Evolutionary conservation across 2,329 filamentous ascomycete species (phyloP).

Genomic region (Pseudogymnoascus sp.): DNA sequence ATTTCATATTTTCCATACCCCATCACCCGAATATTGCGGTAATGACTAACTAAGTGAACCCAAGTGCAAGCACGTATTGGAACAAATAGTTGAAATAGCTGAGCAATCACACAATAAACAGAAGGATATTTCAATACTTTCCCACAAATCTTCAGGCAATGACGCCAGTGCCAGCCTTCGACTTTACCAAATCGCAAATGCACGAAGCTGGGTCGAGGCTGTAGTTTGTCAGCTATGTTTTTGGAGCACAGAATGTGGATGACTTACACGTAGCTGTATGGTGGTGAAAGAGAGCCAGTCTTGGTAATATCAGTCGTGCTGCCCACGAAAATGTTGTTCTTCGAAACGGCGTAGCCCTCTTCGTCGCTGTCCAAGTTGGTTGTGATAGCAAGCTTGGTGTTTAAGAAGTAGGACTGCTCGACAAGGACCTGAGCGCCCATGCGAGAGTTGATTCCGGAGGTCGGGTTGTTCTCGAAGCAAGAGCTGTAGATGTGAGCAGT

Average conservation of each 20-base stretch:
- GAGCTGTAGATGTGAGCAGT: constrained; percentile 57
- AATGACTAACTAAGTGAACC: background rate
- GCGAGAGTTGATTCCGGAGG: constrained; percentile 50
- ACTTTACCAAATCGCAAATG: background rate
- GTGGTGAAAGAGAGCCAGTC: constrained; percentile 15
- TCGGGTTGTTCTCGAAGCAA: constrained; percentile 37
- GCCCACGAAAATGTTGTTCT: constrained; percentile 11
- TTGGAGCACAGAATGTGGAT: background rate
- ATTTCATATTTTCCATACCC: background rate
- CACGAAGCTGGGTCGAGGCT: background rate
- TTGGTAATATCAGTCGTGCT: constrained; percentile 17
- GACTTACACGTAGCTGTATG: constrained; percentile 17
- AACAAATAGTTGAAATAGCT: background rate
- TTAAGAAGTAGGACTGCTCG: constrained; percentile 27
- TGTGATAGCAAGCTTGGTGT: constrained; percentile 3
- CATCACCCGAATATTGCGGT: background rate
- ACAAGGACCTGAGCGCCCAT: constrained; percentile 51
- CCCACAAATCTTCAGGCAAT: background rate
- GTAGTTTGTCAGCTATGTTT: background rate
- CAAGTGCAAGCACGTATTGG: background rate
- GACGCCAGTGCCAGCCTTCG: background rate
- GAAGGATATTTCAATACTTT: background rate
- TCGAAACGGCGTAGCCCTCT: background rate
- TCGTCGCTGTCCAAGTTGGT: constrained; percentile 5
- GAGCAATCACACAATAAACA: background rate